Conservation (phyloP, 768 basidiomycete genomes). For the Pisolithus orientalis region DNA sequence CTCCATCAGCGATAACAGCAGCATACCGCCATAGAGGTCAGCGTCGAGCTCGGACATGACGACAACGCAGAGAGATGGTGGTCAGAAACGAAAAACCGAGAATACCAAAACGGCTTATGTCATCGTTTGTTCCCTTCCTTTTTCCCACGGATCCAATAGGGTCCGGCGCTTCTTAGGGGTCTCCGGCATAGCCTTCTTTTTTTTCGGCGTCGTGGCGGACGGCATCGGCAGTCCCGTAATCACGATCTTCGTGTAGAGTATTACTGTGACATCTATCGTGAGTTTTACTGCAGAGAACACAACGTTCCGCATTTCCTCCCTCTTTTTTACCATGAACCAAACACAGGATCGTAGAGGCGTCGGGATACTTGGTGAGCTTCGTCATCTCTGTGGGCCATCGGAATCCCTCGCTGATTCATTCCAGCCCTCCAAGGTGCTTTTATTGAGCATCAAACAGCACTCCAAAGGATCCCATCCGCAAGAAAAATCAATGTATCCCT, state of each 20-base stretch:
- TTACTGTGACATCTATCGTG: not conserved
- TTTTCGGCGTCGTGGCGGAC: too few species aligned
- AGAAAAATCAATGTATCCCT: conserved; percentile 42
- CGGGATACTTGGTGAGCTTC: conserved; percentile 46
- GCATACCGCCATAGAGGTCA: conserved; percentile 82
- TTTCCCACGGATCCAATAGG: conserved; percentile 18
- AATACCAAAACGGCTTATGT: conserved; percentile 16
- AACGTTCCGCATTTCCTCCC: not conserved
- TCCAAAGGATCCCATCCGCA: conserved; percentile 50
- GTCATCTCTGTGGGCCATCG: not conserved
- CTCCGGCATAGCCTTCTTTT: too few species aligned
- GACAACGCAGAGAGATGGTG: conserved; percentile 24
- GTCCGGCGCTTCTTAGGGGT: conserved; percentile 3
- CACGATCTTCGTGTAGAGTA: not conserved
- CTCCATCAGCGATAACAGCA: not conserved
- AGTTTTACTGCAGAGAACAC: not conserved
- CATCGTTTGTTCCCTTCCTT: conserved; percentile 9
- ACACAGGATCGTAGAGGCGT: conserved; percentile 24
- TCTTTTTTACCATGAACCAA: not conserved
- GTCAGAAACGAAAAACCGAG: conserved; percentile 24
- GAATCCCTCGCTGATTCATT: not conserved
- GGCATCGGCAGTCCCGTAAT: too few species aligned
- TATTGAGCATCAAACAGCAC: conserved; percentile 71
- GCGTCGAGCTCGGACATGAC: conserved; percentile 79
- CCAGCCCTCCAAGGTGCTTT: conserved; percentile 92